Conservation (phyloP, 305 asterid genomes). For the Fraxinus ornus region DNA sequence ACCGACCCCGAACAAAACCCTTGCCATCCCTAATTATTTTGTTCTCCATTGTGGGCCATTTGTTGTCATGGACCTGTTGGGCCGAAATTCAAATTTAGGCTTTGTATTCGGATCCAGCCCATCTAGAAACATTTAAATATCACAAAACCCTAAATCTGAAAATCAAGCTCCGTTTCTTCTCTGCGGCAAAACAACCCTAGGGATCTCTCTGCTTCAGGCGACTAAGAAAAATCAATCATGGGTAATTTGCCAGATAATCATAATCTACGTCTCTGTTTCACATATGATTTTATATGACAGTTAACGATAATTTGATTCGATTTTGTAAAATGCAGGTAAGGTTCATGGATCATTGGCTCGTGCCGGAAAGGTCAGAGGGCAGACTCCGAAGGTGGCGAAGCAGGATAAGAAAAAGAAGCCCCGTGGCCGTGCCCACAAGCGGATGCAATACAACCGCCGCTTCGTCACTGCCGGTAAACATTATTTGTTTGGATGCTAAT, state of each 20-base stretch:
- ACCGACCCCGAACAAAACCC: no score
- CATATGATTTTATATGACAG: not conserved
- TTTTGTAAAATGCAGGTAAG: constrained; percentile 42
- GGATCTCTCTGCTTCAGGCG: not conserved
- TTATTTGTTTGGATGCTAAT: not conserved
- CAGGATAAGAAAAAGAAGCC: constrained; percentile 74
- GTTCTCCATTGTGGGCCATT: not conserved
- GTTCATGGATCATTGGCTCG: constrained; percentile 74
- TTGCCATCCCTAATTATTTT: no score
- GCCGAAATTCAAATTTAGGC: not conserved
- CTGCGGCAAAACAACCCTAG: not conserved
- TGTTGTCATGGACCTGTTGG: not conserved
- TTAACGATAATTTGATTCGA: not conserved
- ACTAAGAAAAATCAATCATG: constrained; percentile 16
- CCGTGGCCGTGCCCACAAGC: constrained; percentile 72
- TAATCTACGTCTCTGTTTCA: not conserved
- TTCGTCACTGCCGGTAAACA: constrained; percentile 64
- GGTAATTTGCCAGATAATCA: constrained; percentile 7
- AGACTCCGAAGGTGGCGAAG: constrained; percentile 69
- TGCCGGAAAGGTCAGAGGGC: constrained; percentile 71
- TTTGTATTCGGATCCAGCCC: constrained; percentile 7
- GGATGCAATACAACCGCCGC: constrained; percentile 64
- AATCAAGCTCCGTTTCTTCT: not conserved
- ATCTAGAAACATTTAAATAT: not conserved
- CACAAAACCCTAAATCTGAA: constrained; percentile 12